Evolutionary conservation across 163 green algal species (phyloP), one percentile per base, ranked within the genome.

Genomic region (Smithsoniella earleae): DNA sequence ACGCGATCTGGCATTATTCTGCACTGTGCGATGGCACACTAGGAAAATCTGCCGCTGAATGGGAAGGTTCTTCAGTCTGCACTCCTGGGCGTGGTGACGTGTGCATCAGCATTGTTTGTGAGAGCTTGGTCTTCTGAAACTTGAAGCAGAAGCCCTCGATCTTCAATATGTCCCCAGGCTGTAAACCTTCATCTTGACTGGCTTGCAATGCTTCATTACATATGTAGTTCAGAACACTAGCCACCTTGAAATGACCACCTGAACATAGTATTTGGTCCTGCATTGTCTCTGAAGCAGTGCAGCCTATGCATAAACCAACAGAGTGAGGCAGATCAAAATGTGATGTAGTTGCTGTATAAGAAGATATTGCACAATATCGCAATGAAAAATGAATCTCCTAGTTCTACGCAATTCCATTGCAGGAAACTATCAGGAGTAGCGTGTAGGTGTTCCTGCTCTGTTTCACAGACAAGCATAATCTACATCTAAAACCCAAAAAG

Each of bases 241-340:
- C 49, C 6, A 64, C 25, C 13, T 64, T 64, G 49, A 64, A 10
- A 27, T 64, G 18, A 54, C 44, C 44, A 54, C 20, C 44, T 54
- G 44, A 18, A 54, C 44, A 54, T 18, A 25, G 44, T 20, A 25
- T 18, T 25, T 20, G 20, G 44, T 20, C 20, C 20, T 18, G 20
- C 1, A 54, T 20, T 54, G 44, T 54, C 44, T n/a, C n/a, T n/a
- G n/a, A n/a, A n/a, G n/a, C n/a, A n/a, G n/a, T n/a, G n/a, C n/a
- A n/a, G n/a, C n/a, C n/a, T n/a, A n/a, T n/a, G n/a, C n/a, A n/a
- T 25, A 54, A 54, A 54, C 18, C 44, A 54, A 54, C 44, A 54
- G 44, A 20, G 18, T 54, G 44, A 54, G 44, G 20, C 44, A 54
- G 1, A 18, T 25, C 18, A 18, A 25, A 18, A 25, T 54, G 44